A percentile compares a stretch with the other conserved stretches of the same genome.
These are phyloP conservation scores for Neoboletus magnificus DNA, from an alignment of 768 basidiomycete genomes.

Conservation along the genomic window DNA sequence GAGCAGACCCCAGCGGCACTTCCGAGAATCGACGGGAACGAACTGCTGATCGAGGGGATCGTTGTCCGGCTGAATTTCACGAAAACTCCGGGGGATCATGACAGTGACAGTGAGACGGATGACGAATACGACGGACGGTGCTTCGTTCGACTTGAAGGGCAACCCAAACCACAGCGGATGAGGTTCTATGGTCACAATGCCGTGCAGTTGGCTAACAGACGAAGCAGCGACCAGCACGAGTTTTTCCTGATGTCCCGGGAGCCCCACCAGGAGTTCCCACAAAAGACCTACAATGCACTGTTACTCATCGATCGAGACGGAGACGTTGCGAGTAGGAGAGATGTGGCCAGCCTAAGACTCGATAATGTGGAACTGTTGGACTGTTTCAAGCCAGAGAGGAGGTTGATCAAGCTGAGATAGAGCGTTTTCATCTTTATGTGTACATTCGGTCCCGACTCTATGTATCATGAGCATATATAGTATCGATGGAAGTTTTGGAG, in stretches of 20 bases:
- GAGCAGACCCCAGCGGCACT: not conserved
- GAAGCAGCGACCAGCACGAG: too few relatives aligned
- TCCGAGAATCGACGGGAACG: not conserved
- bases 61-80: not conserved
- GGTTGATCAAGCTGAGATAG: not conserved
- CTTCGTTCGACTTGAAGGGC: not conserved
- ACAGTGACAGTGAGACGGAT: not conserved
- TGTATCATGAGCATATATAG: too few relatives aligned
- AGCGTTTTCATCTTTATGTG: too few relatives aligned
- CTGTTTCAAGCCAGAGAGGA: not conserved
- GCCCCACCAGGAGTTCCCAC: too few relatives aligned
- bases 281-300: too few relatives aligned
- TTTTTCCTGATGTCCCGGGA: too few relatives aligned
- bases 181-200: not conserved
- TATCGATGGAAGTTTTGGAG: not conserved
- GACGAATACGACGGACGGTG: not conserved
- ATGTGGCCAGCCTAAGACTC: too few relatives aligned
- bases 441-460: too few relatives aligned
- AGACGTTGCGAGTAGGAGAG: too few relatives aligned
- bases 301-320: too few relatives aligned
- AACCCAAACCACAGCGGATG: not conserved
- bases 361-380: too few relatives aligned
- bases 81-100: not conserved
- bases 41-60: conserved; percentile 8
- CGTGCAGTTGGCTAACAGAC: too few relatives aligned